A percentile compares a stretch with the other conserved stretches of the same genome.
These are phyloP conservation scores for Rhizopogon salebrosus DNA, from an alignment of 768 basidiomycete genomes.

Conservation along the genomic window DNA sequence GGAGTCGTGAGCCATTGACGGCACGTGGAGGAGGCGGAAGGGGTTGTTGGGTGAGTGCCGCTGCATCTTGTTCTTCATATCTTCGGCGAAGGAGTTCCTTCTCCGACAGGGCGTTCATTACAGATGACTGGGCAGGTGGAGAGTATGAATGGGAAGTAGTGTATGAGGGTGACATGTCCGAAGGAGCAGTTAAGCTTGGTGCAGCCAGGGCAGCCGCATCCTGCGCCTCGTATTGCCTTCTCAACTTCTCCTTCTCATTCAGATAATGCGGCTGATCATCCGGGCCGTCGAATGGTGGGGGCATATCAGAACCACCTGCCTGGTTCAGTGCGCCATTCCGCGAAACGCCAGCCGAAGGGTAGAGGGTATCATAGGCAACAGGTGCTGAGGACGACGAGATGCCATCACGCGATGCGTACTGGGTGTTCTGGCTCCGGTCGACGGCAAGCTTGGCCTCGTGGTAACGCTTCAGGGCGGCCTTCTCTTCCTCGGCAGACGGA, in stretches of 20 bases:
- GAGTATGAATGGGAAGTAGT: conserved; percentile 14
- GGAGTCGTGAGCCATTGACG: conserved; percentile 23
- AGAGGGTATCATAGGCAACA: conserved; percentile 60
- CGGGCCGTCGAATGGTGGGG: conserved; percentile 51
- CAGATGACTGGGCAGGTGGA: conserved; percentile 19
- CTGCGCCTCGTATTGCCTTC: conserved; percentile 58
- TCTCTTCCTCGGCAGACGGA: conserved; percentile 67
- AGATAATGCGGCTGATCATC: conserved; percentile 32
- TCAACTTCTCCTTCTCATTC: conserved; percentile 66
- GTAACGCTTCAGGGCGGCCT: conserved; percentile 62
- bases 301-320: conserved; percentile 30
- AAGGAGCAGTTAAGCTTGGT: conserved; percentile 15
- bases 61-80: conserved; percentile 52
- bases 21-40: conserved; percentile 20
- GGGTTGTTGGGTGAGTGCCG: conserved; percentile 22
- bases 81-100: conserved; percentile 54
- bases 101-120: conserved; percentile 32
- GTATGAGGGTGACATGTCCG: conserved; percentile 4
- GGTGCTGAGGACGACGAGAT: conserved; percentile 33
- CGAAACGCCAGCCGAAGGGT: conserved; percentile 35
- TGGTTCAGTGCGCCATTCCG: conserved; percentile 18
- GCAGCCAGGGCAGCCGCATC: conserved; percentile 49
- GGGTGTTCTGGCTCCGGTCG: conserved; percentile 45
- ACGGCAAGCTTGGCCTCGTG: conserved; percentile 71
- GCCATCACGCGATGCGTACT: conserved; percentile 19